Conservation (phyloP, 2,329 filamentous ascomycete genomes). For the Lachnellula occidentalis region DNA sequence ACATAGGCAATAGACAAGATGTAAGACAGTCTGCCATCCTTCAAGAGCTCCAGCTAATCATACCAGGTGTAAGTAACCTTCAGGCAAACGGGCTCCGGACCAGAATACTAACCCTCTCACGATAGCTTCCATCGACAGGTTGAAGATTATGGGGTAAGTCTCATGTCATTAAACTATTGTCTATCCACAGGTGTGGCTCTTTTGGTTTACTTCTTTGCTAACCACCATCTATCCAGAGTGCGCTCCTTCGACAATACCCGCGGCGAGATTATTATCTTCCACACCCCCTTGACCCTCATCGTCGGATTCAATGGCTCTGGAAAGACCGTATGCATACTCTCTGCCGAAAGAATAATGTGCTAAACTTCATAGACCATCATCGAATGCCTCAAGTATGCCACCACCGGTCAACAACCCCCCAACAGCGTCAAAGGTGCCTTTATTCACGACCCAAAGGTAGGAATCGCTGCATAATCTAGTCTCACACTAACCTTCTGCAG, state of each 20-base stretch:
- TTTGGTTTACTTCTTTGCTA: neutral
- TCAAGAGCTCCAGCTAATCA: neutral
- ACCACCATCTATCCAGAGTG: constrained; percentile 40
- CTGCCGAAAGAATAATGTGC: neutral
- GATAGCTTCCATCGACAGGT: constrained; percentile 81
- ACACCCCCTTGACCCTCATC: constrained; percentile 87
- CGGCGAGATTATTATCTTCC: constrained; percentile 78
- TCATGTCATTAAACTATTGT: neutral
- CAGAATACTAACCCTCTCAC: constrained; percentile 6
- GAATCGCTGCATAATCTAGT: neutral
- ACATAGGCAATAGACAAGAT: constrained; percentile 5
- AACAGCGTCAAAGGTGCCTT: constrained; percentile 89
- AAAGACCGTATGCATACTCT: constrained; percentile 61
- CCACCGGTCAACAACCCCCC: constrained; percentile 86
- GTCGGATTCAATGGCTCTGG: constrained; percentile 97
- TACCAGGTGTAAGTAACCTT: constrained; percentile 17
- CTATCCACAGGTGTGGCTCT: too few species aligned
- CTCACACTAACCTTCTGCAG: constrained; percentile 33
- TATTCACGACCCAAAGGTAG: constrained; percentile 89
- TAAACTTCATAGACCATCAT: constrained; percentile 69
- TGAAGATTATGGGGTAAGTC: constrained; percentile 70
- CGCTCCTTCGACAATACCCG: constrained; percentile 79
- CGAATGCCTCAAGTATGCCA: constrained; percentile 96
- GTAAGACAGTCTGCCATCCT: neutral
- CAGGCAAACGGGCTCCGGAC: neutral